Evolutionary conservation across 2,329 filamentous ascomycete species (phyloP), one percentile per base, ranked within the genome.

Genomic region (Microcyclospora tardicrescens): DNA sequence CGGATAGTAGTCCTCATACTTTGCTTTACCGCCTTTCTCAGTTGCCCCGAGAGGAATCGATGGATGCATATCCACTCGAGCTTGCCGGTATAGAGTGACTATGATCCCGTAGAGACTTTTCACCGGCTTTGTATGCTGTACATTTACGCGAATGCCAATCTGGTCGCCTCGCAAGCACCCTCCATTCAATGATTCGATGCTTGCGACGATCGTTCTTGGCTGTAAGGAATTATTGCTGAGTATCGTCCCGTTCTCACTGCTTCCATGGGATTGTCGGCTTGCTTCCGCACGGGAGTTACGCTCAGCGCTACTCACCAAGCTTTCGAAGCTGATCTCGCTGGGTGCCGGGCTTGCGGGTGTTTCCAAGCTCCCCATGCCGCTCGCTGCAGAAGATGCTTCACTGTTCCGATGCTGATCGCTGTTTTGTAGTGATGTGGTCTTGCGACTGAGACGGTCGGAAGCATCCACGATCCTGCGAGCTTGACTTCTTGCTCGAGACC

Each of bases 51-150:
- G 61, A 3, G 75, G 77, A 39, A 79, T 67, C 8, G 72, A 67
- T 15, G 75, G 77, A 52, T 79, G 73, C 53, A 86, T 82, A 56
- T 98, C 89, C 34, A 96, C 89, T 43, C 85, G 78, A 16, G 86
- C 86, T 59, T 93, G 84, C 33, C 91, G 77, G 58, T 93, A 95
- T 8, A 98, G 67, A 2, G 91, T 96, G 34, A 94, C 77, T 43
- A 96, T 91, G 35, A 96, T 81, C 6, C 91, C 89, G 50, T 89
- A 83, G 63, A 94, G 72, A 57, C 86, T 96, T 64, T 89, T 85
- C 54, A 96, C 76, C 41, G 79, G 74, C 59, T 93, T 93, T 43
- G 81, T 89, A 57, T 96, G 91, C 46, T 85, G 81, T 43, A 98
- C 79, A 1, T 73, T 77, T 37, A 96, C 79, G 51, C 76, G 81